A percentile compares a stretch with the other conserved stretches of the same genome.
These are phyloP conservation scores for Macaranga tanarius DNA, from an alignment of 441 rosid species.

Conservation along the genomic window DNA sequence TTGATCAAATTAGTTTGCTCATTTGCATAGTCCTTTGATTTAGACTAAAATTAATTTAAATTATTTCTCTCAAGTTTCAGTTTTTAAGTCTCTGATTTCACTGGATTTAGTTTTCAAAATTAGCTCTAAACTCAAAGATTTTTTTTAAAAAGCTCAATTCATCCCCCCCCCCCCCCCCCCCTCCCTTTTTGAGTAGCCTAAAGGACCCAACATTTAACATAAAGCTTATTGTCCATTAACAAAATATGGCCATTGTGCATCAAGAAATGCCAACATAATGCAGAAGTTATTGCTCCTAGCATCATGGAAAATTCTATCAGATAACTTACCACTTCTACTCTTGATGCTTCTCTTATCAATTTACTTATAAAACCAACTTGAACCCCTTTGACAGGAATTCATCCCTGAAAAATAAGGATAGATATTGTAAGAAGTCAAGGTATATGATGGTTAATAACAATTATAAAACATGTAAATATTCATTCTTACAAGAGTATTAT, in stretches of 20 bases:
- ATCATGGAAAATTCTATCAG: neutral
- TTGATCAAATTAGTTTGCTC: too few species aligned
- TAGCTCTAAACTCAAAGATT: too few species aligned
- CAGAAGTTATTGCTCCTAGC: neutral
- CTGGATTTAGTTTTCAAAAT: too few species aligned
- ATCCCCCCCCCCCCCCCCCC: too few species aligned
- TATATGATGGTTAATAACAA: neutral
- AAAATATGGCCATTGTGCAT: neutral
- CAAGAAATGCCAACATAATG: neutral
- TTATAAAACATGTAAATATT: neutral
- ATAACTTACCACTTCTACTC: neutral
- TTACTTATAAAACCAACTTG: slow-evolving; percentile 9
- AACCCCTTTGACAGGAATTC: slow-evolving; percentile 16
- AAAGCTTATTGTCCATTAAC: too few species aligned
- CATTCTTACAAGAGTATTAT: neutral
- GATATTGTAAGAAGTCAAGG: neutral
- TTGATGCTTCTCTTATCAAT: neutral
- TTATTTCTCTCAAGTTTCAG: too few species aligned
- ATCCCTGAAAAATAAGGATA: neutral
- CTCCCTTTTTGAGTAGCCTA: too few species aligned
- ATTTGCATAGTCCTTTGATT: too few species aligned
- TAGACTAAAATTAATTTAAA: too few species aligned
- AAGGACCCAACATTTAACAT: too few species aligned
- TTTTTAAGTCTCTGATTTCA: too few species aligned
- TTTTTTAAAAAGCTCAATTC: too few species aligned